Base-by-base conservation (phyloP, 2,329 filamentous ascomycete species). In the Ophiocordyceps robertsii region DNA sequence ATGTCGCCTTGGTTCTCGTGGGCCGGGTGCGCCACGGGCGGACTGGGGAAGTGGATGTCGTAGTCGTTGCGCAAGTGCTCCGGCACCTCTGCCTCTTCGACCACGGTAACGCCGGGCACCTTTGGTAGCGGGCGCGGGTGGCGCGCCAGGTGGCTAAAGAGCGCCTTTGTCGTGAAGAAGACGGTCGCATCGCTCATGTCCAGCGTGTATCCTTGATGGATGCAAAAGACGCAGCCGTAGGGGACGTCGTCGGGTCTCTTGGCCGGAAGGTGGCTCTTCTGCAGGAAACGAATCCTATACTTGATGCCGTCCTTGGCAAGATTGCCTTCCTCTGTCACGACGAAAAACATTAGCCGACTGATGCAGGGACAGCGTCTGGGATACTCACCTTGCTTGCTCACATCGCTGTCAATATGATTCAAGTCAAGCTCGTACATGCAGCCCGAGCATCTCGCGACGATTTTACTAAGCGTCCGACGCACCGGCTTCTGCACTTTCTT, bases 161-260 rank as follows among this genome's bases (percentile, higher is more conserved):
- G 61, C 38, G 72, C 63, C 44, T 65, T 67, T 39, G 72, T 68
- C 38, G 56, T 68, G 52, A 73, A 71, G 54, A 77, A 77, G 9
- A 77, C 69, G 1, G 73, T 77, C 3, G 73, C 67, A 39, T 77
- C 73, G 48, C 69, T 70, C 43, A 70, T 65, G 39, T 75, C 69
- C 3, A 67, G 54, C 0, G 72, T 75, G n/a, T 53, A 60, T 1
- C 70, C 70, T 16, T 60, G 46, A 6, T 69, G 63, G 4, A 74
- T 58, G 51, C 73, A 77, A 50, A 77, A 75, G 1, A 73, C 47
- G 46, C 73, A 77, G 3, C 61, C 72, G 49, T 73, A 77, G 37
- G 73, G 53, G 41, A 70, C 62, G 46, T 76, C 72, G 37, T 75
- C 72, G 14, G 68, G 58, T 13, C 68, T 60, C 42, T 65, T 66